phyloP scores from a whole-genome alignment of 1,284 basidiomycete genomes.

The Tilletia caries region DNA sequence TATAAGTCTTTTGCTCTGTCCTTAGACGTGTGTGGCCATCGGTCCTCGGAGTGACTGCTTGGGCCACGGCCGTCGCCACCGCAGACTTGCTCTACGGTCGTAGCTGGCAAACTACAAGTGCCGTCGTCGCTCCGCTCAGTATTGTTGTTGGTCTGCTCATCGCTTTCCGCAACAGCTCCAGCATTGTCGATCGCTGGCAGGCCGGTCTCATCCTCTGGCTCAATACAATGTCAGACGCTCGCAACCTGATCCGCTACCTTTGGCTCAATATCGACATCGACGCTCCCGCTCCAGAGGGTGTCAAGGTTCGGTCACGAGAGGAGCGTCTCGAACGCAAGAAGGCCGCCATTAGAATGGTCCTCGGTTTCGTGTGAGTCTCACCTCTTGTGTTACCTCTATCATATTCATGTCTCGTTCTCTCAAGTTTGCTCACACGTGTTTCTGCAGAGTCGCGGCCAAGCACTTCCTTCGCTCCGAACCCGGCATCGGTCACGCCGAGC shows the following conservation, averaged over 20 bases:
- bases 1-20: constrained; percentile 28
- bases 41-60: constrained; percentile 75
- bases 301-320: constrained; percentile 3
- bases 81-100: constrained; percentile 63
- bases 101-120: constrained; percentile 65
- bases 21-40: constrained; percentile 62
- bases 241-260: constrained; percentile 66
- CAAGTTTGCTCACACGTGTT: neutral
- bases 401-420: neutral
- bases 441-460: constrained; percentile 8
- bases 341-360: constrained; percentile 3
- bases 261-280: constrained; percentile 68
- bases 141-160: constrained; percentile 70
- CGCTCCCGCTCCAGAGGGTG: neutral
- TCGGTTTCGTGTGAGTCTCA: constrained; percentile 1
- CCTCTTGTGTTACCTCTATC: neutral
- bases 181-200: constrained; percentile 64
- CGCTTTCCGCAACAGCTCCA: constrained; percentile 52
- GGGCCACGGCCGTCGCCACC: constrained; percentile 62
- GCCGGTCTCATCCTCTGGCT: constrained; percentile 79
- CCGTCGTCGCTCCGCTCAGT: constrained; percentile 76
- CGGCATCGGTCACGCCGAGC: constrained; percentile 10
- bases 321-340: neutral
- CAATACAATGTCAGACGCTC: constrained; percentile 57
- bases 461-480: constrained; percentile 6